Evolutionary conservation across 163 green algal genomes (phyloP).

Genomic region (Scenedesmus sp.): DNA sequence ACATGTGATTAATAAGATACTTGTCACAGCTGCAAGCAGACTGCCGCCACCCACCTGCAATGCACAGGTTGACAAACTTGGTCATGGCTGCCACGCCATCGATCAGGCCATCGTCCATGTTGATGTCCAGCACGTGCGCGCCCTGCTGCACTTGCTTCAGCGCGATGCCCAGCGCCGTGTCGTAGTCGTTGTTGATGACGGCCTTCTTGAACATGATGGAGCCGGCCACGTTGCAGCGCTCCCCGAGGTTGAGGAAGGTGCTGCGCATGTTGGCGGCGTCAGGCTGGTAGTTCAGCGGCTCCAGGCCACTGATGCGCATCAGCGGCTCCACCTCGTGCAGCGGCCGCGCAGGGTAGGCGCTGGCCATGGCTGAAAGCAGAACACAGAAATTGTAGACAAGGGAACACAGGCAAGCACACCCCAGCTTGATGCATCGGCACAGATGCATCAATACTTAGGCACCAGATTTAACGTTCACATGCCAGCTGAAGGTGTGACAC

Average conservation of each 20-base stretch:
- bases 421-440: too few species aligned
- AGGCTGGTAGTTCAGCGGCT: conserved; percentile 96
- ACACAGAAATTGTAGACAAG: too few species aligned
- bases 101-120: conserved; percentile 99
- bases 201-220: conserved; percentile 98
- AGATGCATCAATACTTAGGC: too few species aligned
- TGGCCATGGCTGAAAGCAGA: conserved; percentile 73
- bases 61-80: conserved; percentile 96
- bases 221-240: conserved; percentile 99
- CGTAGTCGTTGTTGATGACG: conserved; percentile 95
- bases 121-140: conserved; percentile 97
- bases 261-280: conserved; percentile 81
- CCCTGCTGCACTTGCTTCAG: conserved; percentile 92
- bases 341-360: conserved; percentile 73
- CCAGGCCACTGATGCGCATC: conserved; percentile 93
- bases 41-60: conserved; percentile 76
- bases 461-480: too few species aligned
- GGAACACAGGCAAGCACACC: too few species aligned
- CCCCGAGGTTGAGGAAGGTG: conserved; percentile 97
- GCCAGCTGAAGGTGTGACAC: too few species aligned
- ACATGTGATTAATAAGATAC: too few species aligned
- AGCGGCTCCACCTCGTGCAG: conserved; percentile 55
- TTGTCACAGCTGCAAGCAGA: not conserved
- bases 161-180: conserved; percentile 95
- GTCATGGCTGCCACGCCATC: conserved; percentile 96